Evolutionary conservation across 2,329 filamentous ascomycete species (phyloP), one percentile per base, ranked within the genome.

Genomic region (Arthrobotrys iridis): DNA sequence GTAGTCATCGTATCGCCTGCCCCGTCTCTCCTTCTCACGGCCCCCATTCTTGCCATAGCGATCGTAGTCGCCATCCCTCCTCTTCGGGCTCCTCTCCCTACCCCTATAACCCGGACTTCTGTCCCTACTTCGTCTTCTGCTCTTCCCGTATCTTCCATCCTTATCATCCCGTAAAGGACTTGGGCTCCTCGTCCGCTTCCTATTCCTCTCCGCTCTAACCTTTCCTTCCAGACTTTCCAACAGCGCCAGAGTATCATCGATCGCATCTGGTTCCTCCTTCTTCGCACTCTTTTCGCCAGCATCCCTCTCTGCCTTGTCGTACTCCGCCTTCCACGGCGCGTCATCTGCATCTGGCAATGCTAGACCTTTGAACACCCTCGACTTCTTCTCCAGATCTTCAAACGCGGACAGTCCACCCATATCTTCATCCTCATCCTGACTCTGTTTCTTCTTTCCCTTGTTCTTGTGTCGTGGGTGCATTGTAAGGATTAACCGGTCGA

Each of bases 201-300:
- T 80, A 28, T 81, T 67, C 50, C 81, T 81, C n/a, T 82, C 79
- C 35, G 81, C 80, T 66, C 81, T 85, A 57, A 85, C 84, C 79
- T 91, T 93, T 5, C 88, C 87, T 77, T 93, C 93, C 40, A 98
- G 83, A 0, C 89, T 91, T 82, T 98, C 95, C n/a, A 99, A 83
- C 79, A 96, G 86, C 0, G 93, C 93, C 79, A 99, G 88, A 0
- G 95, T 97, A 82, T 99, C 93, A 80, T 98, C 95, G 80, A 97
- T 90, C 18, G 88, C 91, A 80, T 92, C 91, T 0, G 83, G 84
- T 71, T 84, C 84, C 20, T 82, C 81, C 63, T 83, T 82, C 28
- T 67, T 58, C 28, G 22, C 22, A 78, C 76, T 24, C 6, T 79
- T 79, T 60, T 80, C 78, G 3, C 79, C 80, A 26, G 83, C 81